Evolutionary conservation across 1,284 basidiomycete genomes (phyloP), one percentile per base, ranked within the genome.

Genomic region (Cutaneotrichosporon sp.): DNA sequence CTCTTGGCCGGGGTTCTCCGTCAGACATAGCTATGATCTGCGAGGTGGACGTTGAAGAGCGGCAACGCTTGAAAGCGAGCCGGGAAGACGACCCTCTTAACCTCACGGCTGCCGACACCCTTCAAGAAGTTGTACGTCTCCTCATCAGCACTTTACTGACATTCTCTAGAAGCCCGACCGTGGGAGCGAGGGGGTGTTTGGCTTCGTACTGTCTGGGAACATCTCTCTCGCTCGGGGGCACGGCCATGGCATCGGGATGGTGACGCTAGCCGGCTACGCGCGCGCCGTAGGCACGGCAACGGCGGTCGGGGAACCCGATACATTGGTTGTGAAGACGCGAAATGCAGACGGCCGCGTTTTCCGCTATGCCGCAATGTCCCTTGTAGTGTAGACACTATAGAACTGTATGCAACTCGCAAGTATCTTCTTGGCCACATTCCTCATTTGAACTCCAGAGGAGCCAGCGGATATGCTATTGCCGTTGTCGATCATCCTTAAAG

Each of bases 161-260:
- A 44, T 21, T 13, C 33, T 51, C 40, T 33, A 49, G 55, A 57
- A 30, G 51, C 40, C 49, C 21, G 22, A 33, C 85, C 82, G 70
- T 83, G 4, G 79, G 78, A 9, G 76, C 3, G 62, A 76, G 37
- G 72, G 76, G 1, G 64, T 74, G 18, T 81, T 92, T 45, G 90
- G 90, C 1, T 88, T 87, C 62, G 79, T 90, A 5, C 86, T 87
- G 0, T 84, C 85, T 0, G 90, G 90, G 1, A 84, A 84, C 58
- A 86, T 82, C 65, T 90, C 88, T 0, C 78, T 94, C 2, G 81
- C 83, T 0, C 79, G 84, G 18, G 89, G 90, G 0, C 74, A 80
- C 49, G 88, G 87, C 0, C 82, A 83, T 63, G 89, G 82, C 0
- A 78, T 92, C 8, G 90, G 83, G 4, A 82, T 83, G 0, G 74